Base-by-base conservation (phyloP, 768 basidiomycete genomes). In the Lentinula lateritia region DNA sequence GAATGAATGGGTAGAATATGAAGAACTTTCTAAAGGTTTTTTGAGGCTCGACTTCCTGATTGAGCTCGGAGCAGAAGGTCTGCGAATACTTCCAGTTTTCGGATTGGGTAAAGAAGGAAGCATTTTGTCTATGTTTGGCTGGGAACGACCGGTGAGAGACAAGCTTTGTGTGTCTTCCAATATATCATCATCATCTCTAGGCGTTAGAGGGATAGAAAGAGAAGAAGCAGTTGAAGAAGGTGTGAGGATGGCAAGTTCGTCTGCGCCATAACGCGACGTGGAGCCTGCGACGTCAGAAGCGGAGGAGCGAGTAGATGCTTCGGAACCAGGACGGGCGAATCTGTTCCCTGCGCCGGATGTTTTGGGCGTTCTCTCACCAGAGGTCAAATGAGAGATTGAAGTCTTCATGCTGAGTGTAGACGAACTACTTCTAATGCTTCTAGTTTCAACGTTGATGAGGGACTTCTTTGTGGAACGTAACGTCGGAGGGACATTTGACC, bases 151-250 rank as follows among this genome's bases (percentile, higher is more conserved):
- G 63, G 66, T n/a, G 12, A 38, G 55, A 32, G 55, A 56, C 15
- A 28, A 7, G 43, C 41, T 62, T 58, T 61, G 36, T 34, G 39
- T 52, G 10, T 23, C 42, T 34, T 50, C 34, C 35, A 57, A 39
- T 13, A 35, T 20, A 36, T 61, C 60, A 18, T 69, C 59, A n/a
- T 69, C 59, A n/a, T 76, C 72, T 48, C 65, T 59, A n/a, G 76
- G 74, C 4, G 77, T 76, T 10, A 73, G 61, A 0, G 73, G 71
- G 16, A 74, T 73, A 63, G 75, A 75, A 32, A 75, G 48, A 12
- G 74, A 71, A 15, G 75, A 76, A 0, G 73, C 69, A 1, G 74
- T 72, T 20, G 75, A 76, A 0, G 64, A 56, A 52, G 65, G 64
- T 28, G 64, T 60, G 12, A 43, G 64, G 9, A 61, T 23, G 28